Conservation (phyloP, 73 alveolate genomes). For the Urostyla sp. region DNA sequence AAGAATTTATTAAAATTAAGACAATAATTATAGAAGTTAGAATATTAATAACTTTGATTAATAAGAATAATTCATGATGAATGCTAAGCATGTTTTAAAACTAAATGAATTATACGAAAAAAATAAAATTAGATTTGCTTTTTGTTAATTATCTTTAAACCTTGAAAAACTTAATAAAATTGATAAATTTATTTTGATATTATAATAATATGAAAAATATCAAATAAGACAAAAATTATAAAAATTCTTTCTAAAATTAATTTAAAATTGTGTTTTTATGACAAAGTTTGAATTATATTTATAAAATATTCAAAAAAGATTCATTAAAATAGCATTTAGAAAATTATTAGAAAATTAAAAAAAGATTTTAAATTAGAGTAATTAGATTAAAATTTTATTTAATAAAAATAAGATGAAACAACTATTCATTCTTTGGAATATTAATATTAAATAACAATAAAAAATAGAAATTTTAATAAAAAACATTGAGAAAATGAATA, state of each 20-base stretch:
- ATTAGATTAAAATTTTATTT: too few species aligned
- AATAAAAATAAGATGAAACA: too few species aligned
- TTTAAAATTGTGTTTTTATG: slow-evolving; percentile 18
- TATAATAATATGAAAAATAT: not conserved
- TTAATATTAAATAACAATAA: too few species aligned
- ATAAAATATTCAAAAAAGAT: not conserved
- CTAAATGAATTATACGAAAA: too few species aligned
- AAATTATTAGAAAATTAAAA: slow-evolving; percentile 18
- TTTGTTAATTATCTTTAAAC: too few species aligned
- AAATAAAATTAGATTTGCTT: too few species aligned
- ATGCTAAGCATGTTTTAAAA: slow-evolving; percentile 4
- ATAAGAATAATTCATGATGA: not conserved
- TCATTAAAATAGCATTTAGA: slow-evolving; percentile 17
- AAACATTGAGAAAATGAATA: too few species aligned
- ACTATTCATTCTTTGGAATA: too few species aligned
- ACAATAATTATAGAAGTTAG: not conserved
- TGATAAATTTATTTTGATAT: slow-evolving; percentile 14
- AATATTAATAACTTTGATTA: not conserved
- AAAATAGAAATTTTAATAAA: too few species aligned
- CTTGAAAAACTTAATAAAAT: not conserved
- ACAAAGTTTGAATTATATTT: slow-evolving; percentile 16
- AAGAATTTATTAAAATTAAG: not conserved
- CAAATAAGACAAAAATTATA: not conserved
- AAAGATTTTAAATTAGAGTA: too few species aligned
- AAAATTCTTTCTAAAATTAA: slow-evolving; percentile 8